Evolutionary conservation across 768 basidiomycete genomes (phyloP).

Genomic region (Rhizopogon salebrosus): DNA sequence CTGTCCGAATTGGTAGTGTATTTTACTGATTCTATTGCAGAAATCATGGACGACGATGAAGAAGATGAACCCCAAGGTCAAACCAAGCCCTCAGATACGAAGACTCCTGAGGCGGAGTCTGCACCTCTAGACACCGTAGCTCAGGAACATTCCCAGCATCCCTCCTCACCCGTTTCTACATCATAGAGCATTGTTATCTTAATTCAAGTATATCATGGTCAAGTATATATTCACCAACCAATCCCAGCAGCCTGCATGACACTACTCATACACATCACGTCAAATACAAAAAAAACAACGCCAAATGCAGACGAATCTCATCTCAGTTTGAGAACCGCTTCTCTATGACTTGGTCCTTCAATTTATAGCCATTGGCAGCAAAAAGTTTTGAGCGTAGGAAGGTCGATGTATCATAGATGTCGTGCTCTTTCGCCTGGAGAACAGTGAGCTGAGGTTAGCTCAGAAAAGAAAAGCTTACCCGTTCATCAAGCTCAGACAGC

Average conservation of each 20-base stretch:
- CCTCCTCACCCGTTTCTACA: constrained; percentile 6
- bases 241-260: constrained; percentile 2
- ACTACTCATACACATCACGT: constrained; percentile 12
- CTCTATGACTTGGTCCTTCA: constrained; percentile 60
- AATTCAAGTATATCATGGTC: constrained; percentile 11
- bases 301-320: not conserved
- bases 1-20: not conserved
- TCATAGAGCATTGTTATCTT: constrained; percentile 15
- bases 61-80: constrained; percentile 27
- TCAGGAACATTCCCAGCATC: constrained; percentile 3
- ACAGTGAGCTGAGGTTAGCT: constrained; percentile 7
- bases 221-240: constrained; percentile 29
- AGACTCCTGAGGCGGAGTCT: constrained; percentile 7
- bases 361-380: constrained; percentile 80
- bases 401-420: constrained; percentile 85
- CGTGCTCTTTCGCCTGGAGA: constrained; percentile 87
- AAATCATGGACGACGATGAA: constrained; percentile 68
- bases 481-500: constrained; percentile 77
- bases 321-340: constrained; percentile 56
- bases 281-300: constrained; percentile 2
- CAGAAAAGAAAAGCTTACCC: constrained; percentile 45
- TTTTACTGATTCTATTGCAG: constrained; percentile 27
- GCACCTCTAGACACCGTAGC: not conserved
- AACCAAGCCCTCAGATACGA: not conserved
- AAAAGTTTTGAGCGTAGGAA: constrained; percentile 88